phyloP scores from a whole-genome alignment of 2,329 filamentous ascomycete species.

The Pestalotiopsis sp. region DNA sequence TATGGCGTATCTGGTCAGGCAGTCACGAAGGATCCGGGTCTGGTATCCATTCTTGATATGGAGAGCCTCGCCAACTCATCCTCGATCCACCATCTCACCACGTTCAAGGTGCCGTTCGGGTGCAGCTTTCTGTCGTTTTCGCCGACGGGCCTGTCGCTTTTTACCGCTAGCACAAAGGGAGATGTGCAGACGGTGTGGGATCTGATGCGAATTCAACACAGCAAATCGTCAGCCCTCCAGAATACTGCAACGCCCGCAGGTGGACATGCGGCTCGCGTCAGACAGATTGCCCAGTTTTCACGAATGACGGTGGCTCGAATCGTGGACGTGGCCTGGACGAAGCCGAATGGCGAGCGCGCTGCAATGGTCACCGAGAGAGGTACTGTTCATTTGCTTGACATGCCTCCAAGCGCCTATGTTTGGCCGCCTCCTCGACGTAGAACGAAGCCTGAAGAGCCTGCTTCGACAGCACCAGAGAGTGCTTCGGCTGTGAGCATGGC shows the following conservation, averaged over 20 bases:
- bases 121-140: slow-evolving; percentile 82
- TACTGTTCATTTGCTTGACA: slow-evolving; percentile 90
- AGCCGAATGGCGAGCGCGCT: slow-evolving; percentile 76
- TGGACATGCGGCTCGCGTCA: slow-evolving; percentile 60
- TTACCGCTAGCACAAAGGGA: slow-evolving; percentile 81
- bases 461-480: slow-evolving; percentile 48
- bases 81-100: slow-evolving; percentile 64
- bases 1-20: slow-evolving; percentile 63
- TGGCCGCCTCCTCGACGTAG: slow-evolving; percentile 76
- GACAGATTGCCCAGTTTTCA: slow-evolving; percentile 85
- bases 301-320: slow-evolving; percentile 90
- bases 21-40: slow-evolving; percentile 64
- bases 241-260: slow-evolving; percentile 45
- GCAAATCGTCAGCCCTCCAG: slow-evolving; percentile 61
- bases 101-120: slow-evolving; percentile 70
- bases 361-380: slow-evolving; percentile 92
- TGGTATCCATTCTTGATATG: slow-evolving; percentile 75
- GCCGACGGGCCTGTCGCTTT: slow-evolving; percentile 69
- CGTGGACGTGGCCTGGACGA: slow-evolving; percentile 85
- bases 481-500: slow-evolving; percentile 64
- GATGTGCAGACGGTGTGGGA: slow-evolving; percentile 84
- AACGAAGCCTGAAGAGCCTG: slow-evolving; percentile 42
- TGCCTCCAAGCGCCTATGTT: slow-evolving; percentile 78
- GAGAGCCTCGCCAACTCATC: slow-evolving; percentile 55
- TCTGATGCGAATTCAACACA: slow-evolving; percentile 65